These are phyloP conservation scores for Phytophthora lateralis DNA, from an alignment of 352 stramenopile species.

Conservation along the genomic window DNA sequence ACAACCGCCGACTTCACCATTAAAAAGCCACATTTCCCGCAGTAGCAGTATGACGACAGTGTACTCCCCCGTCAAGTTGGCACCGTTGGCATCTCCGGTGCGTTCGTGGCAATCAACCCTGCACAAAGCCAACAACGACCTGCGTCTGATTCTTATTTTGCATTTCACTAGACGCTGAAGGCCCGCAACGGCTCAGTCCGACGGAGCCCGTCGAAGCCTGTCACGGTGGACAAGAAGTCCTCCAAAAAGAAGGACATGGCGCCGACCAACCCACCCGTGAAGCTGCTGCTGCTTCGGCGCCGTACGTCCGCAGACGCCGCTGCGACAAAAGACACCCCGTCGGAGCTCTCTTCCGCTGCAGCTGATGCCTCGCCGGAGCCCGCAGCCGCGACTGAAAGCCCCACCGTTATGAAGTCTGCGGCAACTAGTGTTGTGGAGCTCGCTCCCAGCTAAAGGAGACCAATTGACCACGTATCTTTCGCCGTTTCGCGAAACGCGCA, in stretches of 20 bases:
- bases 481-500: constrained; percentile 3
- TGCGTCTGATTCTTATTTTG: constrained; percentile 12
- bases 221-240: constrained; percentile 22
- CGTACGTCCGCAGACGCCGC: constrained; percentile 30
- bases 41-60: constrained; percentile 14
- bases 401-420: not conserved
- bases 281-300: constrained; percentile 61
- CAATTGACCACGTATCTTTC: not conserved
- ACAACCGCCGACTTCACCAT: constrained; percentile 1
- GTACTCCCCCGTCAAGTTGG: constrained; percentile 19
- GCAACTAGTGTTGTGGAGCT: constrained; percentile 3
- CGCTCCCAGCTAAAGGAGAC: not conserved
- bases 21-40: constrained; percentile 16
- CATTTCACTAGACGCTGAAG: constrained; percentile 13
- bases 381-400: constrained; percentile 7
- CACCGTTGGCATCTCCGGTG: constrained; percentile 12
- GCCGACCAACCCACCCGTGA: constrained; percentile 66
- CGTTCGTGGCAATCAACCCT: not conserved
- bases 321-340: not conserved
- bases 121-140: not conserved
- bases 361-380: not conserved
- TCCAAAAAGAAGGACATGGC: constrained; percentile 21
- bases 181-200: constrained; percentile 5
- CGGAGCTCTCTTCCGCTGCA: constrained; percentile 21
- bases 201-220: constrained; percentile 15